Conservation (phyloP, 805 yeast species). For the Blastobotrys muscicola region DNA sequence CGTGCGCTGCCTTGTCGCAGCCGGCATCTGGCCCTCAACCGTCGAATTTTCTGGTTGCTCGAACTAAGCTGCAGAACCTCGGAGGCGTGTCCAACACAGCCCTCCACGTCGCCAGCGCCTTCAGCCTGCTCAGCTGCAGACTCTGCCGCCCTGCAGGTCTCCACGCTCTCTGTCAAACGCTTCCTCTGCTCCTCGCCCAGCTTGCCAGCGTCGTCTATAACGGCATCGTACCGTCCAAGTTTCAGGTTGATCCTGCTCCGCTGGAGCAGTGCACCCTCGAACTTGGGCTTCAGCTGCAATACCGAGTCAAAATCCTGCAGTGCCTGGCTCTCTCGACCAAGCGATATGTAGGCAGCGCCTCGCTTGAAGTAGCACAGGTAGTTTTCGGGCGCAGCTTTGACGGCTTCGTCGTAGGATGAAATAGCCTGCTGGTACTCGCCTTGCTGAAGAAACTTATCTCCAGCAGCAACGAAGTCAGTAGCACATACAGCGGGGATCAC, state of each 20-base stretch:
- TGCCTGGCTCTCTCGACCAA: slow-evolving; percentile 28
- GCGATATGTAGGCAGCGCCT: slow-evolving; percentile 28
- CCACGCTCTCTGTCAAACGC: slow-evolving; percentile 8
- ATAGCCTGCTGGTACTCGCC: slow-evolving; percentile 14
- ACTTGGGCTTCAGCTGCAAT: slow-evolving; percentile 26
- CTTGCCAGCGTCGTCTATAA: slow-evolving; percentile 15
- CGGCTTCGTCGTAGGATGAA: slow-evolving; percentile 20
- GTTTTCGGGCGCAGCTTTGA: slow-evolving; percentile 20
- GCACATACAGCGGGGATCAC: too few species aligned
- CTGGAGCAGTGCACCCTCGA: slow-evolving; percentile 29
- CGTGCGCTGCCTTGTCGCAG: slow-evolving; percentile 22
- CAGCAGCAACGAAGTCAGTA: slow-evolving; percentile 4
- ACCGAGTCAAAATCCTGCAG: slow-evolving; percentile 27
- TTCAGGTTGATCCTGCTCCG: slow-evolving; percentile 25
- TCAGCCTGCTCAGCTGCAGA: slow-evolving; percentile 7
- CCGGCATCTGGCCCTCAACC: slow-evolving; percentile 26
- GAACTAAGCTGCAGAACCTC: slow-evolving; percentile 25
- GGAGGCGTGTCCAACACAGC: slow-evolving; percentile 19
- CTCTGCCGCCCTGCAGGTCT: slow-evolving; percentile 10
- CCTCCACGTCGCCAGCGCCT: slow-evolving; percentile 12
- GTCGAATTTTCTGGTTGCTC: slow-evolving; percentile 17
- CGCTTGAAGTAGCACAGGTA: slow-evolving; percentile 28
- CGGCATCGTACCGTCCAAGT: slow-evolving; percentile 23
- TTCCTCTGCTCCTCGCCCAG: slow-evolving; percentile 9
- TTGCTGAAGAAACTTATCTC: slow-evolving; percentile 7